Conservation (phyloP, 139 green algal species). For the Dunaliella primolecta region DNA sequence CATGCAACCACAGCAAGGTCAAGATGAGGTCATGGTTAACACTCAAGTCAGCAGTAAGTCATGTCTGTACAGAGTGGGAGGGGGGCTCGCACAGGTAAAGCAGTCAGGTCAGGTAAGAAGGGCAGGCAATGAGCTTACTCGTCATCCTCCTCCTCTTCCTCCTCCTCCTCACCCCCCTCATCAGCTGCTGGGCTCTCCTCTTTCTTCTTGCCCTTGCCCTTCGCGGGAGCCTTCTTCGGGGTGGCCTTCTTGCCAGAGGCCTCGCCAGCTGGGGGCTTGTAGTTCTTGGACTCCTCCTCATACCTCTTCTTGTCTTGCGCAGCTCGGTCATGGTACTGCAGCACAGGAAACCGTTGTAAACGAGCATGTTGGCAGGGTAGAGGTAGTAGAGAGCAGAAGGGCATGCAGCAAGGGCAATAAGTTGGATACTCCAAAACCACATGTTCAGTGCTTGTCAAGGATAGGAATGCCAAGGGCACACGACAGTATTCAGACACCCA, state of each 20-base stretch:
- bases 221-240: neutral
- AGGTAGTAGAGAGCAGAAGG: neutral
- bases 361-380: neutral
- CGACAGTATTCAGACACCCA: neutral
- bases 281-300: slow-evolving; percentile 27
- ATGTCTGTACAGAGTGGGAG: no score
- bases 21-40: neutral
- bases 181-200: slow-evolving; percentile 7
- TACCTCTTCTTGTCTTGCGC: slow-evolving; percentile 30
- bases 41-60: no score
- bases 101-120: neutral
- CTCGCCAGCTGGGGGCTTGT: neutral
- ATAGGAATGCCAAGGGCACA: no score
- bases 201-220: slow-evolving; percentile 8
- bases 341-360: neutral
- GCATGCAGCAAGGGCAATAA: neutral
- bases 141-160: slow-evolving; percentile 5
- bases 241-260: neutral
- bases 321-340: neutral
- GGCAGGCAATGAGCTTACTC: slow-evolving; percentile 1
- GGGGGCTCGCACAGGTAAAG: no score
- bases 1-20: neutral
- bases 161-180: neutral
- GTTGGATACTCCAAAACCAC: neutral
- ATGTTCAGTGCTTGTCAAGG: no score